Base-by-base conservation (phyloP, 192 early-diverging fungal genomes). In the Backusella psychrophila region DNA sequence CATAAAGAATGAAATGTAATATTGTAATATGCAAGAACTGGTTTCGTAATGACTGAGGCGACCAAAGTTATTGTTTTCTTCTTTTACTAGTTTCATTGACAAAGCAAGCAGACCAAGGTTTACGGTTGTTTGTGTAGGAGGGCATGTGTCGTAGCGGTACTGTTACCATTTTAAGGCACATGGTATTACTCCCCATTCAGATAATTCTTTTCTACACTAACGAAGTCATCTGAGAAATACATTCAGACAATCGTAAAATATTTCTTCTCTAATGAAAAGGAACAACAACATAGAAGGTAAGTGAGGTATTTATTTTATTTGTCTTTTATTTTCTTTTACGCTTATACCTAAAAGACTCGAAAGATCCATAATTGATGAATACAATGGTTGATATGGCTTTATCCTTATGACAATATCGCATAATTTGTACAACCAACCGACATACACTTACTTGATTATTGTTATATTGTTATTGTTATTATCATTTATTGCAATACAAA, bases 141-240 rank as follows among this genome's bases (percentile, higher is more conserved):
- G 4, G 26, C 4, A 53, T 63, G 56, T 29, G 23, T 11, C 26
- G 12, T 63, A 14, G 56, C 9, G 14, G 56, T 1, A 63, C 12
- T 29, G 23, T 63, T 63, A 63, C 56, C 56, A 63, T 63, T 26
- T 63, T 63, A 63, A 63, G 56, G n/a, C 56, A 63, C 56, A 63
- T 63, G 56, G 21, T 63, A 12, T 9, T 63, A 49, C 46, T 63
- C 26, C 56, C 26, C 56, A 11, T 63, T 63, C 26, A 29, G 26
- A 12, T 29, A 26, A 33, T 29, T 29, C 26, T 26, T 63, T 63
- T 63, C 56, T 63, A 63, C 56, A 29, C 23, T 29, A 8, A 26
- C 56, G 56, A 63, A 26, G 56, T 63, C 56, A 63, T 63, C 21
- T 63, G 56, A 63, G 56, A 26, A 29, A 63, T 17, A 49, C 6